Base-by-base conservation (phyloP, 2,329 filamentous ascomycete species). In the Aspergillus felis region DNA sequence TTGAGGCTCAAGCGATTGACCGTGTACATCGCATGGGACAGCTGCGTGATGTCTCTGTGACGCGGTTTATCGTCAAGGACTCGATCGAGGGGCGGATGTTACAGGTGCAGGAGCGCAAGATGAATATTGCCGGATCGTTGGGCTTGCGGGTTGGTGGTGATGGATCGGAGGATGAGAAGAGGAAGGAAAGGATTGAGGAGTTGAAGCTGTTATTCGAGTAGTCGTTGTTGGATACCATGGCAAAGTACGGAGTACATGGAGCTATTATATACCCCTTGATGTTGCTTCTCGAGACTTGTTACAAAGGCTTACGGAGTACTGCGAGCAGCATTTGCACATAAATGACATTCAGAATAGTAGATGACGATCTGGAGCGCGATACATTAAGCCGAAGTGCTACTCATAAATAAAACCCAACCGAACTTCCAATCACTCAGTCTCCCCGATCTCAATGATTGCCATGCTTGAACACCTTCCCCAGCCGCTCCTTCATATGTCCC, bases 11-110 rank as follows among this genome's bases (percentile, higher is more conserved):
- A 75, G 94, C 94, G 8, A 97, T 99, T 68, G 94, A 99, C 77
- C 90, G 94, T 1, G 92, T 99, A 35, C 94, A 99, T 78, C 86
- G 94, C 8, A 97, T 99, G 90, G 94, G 94, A 0, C 94, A 99
- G 74, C 87, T 89, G 51, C 83, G 86, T 17, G 90, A 93, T 67
- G 94, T 99, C 1, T 85, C 86, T 56, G 92, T 99, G 0, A 88
- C 88, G 65, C 81, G 94, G 28, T 97, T 97, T 69, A 89, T 99
- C 57, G 90, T 96, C 1, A 88, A 89, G 74, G 86, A 88, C 50
- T 97, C 91, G 63, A 95, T 99, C 42, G 94, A 99, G 79, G 90
- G 94, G 74, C 87, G 93, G 73, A 99, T 99, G 92, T 74, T 99
- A 64, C 86, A 83, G 74, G 87, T 99, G 35, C 95, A 99, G 73